These are phyloP conservation scores for Neolentinus lepideus DNA, from an alignment of 1,284 basidiomycete genomes.

Conservation along the genomic window DNA sequence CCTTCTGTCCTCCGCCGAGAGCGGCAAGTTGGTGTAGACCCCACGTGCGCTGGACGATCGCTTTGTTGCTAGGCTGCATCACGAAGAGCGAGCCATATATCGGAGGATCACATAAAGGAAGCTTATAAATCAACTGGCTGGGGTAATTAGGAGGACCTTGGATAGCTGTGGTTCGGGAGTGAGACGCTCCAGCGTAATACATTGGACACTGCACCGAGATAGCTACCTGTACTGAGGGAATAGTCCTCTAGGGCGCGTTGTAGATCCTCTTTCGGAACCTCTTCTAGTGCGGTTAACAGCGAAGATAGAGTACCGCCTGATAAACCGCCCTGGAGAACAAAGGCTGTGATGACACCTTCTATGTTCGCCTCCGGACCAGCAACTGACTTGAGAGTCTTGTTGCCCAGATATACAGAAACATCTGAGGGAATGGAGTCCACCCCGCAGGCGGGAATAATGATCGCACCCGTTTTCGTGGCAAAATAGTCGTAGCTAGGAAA, in stretches of 20 bases:
- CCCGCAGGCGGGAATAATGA: constrained; percentile 66
- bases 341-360: constrained; percentile 35
- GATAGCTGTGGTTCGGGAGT: not conserved
- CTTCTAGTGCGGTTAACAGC: constrained; percentile 37
- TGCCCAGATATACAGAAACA: constrained; percentile 49
- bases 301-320: constrained; percentile 71
- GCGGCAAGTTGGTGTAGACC: constrained; percentile 51
- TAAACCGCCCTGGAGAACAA: constrained; percentile 40
- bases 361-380: constrained; percentile 23
- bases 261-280: constrained; percentile 34
- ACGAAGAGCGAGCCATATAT: constrained; percentile 53
- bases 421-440: constrained; percentile 76
- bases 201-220: no score
- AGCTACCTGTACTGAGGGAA: constrained; percentile 50
- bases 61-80: constrained; percentile 57
- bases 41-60: constrained; percentile 75
- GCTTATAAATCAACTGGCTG: constrained; percentile 37
- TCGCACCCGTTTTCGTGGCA: constrained; percentile 57
- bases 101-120: constrained; percentile 34
- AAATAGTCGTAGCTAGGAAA: constrained; percentile 48
- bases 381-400: constrained; percentile 34
- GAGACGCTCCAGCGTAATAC: no score
- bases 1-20: constrained; percentile 12
- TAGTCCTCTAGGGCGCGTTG: constrained; percentile 32
- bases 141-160: constrained; percentile 18